Evolutionary conservation across 768 basidiomycete genomes (phyloP).

Genomic region (Mycena galopus): DNA sequence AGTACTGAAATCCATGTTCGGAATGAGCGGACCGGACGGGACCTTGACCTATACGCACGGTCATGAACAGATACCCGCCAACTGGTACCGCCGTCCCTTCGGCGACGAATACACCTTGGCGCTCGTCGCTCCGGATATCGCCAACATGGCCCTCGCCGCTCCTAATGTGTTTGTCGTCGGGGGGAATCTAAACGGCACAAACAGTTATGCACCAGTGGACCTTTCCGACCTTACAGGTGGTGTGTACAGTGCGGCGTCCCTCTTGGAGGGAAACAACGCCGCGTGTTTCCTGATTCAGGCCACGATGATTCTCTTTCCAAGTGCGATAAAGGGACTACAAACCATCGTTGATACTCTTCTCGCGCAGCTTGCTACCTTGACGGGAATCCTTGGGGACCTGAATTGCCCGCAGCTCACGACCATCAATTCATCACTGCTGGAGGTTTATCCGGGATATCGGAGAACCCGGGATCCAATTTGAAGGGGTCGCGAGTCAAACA

Average conservation of each 20-base stretch:
- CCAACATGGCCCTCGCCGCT: background rate
- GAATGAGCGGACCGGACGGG: too few relatives aligned
- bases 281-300: background rate
- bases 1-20: background rate
- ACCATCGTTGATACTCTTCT: background rate
- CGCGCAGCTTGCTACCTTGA: background rate
- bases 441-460: background rate
- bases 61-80: slow-evolving; percentile 5
- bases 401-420: background rate
- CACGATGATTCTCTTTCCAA: background rate
- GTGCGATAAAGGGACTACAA: background rate
- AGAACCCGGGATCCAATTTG: too few relatives aligned
- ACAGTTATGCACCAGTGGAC: background rate
- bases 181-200: background rate
- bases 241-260: background rate
- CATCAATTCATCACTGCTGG: background rate
- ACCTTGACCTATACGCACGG: background rate
- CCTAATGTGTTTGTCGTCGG: background rate
- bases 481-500: too few relatives aligned
- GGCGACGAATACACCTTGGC: background rate
- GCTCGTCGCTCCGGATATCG: background rate
- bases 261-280: background rate
- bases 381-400: background rate
- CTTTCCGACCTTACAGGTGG: background rate
- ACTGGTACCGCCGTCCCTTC: slow-evolving; percentile 5